A percentile compares a stretch with the other conserved stretches of the same genome.
Evolutionary conservation across 2,329 filamentous ascomycete species (phyloP).

Genomic region (Xylaria sp.): DNA sequence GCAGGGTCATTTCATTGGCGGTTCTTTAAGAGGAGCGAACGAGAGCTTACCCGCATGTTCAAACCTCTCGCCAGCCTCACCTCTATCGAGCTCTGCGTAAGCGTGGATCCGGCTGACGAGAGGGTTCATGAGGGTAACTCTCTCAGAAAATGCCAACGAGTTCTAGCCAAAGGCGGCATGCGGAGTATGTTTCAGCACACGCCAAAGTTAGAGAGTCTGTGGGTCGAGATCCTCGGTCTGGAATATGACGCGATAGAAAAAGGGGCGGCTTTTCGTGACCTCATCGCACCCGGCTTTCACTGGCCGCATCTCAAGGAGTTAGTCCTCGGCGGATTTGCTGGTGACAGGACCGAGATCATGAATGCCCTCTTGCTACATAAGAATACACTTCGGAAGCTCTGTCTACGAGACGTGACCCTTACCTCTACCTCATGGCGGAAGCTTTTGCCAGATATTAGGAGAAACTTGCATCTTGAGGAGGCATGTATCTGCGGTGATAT

Average conservation of each 20-base stretch:
- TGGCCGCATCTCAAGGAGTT: slow-evolving; percentile 44
- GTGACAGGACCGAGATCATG: slow-evolving; percentile 44
- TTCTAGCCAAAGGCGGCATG: slow-evolving; percentile 41
- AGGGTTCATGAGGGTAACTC: slow-evolving; percentile 22
- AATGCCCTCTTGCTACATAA: slow-evolving; percentile 43
- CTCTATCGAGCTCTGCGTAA: slow-evolving; percentile 41
- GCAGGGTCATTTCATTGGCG: slow-evolving; percentile 43
- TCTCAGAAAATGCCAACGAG: slow-evolving; percentile 33
- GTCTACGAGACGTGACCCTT: slow-evolving; percentile 42
- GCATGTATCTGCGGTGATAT: slow-evolving; percentile 45
- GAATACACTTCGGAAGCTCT: slow-evolving; percentile 42
- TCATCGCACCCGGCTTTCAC: slow-evolving; percentile 43
- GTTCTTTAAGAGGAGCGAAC: slow-evolving; percentile 41
- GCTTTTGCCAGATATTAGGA: slow-evolving; percentile 45
- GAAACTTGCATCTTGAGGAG: slow-evolving; percentile 39
- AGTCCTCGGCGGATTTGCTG: slow-evolving; percentile 40
- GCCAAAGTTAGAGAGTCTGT: slow-evolving; percentile 40
- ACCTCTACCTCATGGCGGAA: slow-evolving; percentile 43
- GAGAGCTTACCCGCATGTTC: slow-evolving; percentile 37
- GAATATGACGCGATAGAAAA: slow-evolving; percentile 25
- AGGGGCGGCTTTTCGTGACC: slow-evolving; percentile 36
- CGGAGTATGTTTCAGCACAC: slow-evolving; percentile 44
- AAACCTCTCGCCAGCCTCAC: slow-evolving; percentile 42
- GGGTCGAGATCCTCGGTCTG: slow-evolving; percentile 38
- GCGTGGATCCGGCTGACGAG: slow-evolving; percentile 32